Evolutionary conservation across 148 eudicot genomes (phyloP).

Genomic region (Euryodendron excelsum): DNA sequence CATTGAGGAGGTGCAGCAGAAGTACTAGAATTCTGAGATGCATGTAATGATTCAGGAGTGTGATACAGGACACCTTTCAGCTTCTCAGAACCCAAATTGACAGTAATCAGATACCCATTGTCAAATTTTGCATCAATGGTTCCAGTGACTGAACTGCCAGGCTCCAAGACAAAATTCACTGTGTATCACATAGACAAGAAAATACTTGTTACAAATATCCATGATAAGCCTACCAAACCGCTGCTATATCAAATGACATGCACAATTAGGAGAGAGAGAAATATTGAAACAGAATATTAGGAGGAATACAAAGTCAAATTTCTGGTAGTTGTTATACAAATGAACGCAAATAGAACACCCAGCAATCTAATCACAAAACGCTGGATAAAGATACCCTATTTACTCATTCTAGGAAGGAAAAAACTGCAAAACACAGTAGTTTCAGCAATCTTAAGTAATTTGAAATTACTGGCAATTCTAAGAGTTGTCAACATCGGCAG

Average conservation of each 20-base stretch:
- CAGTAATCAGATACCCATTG: conserved; percentile 61
- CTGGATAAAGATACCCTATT: not conserved
- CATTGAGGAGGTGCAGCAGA: conserved; percentile 26
- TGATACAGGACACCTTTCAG: conserved; percentile 83
- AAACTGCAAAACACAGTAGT: not conserved
- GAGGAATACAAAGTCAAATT: not conserved
- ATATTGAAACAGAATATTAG: not conserved
- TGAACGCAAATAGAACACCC: not conserved
- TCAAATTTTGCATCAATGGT: conserved; percentile 74
- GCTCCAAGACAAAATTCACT: conserved; percentile 44
- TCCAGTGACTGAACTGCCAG: conserved; percentile 60
- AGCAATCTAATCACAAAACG: not conserved
- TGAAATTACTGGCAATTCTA: not conserved
- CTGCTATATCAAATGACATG: not conserved
- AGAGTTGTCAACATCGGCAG: too few species aligned
- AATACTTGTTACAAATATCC: not conserved
- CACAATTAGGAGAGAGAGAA: conserved; percentile 7
- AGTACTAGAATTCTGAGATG: conserved; percentile 31
- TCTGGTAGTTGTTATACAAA: not conserved
- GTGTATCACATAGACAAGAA: conserved; percentile 26
- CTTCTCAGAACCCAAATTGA: conserved; percentile 60
- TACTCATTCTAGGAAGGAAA: not conserved
- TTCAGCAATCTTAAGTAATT: conserved; percentile 3
- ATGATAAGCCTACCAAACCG: not conserved
- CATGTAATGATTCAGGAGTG: conserved; percentile 28